Conservation (phyloP, 495 filamentous ascomycete genomes). For the Trichoderma gamsii region DNA sequence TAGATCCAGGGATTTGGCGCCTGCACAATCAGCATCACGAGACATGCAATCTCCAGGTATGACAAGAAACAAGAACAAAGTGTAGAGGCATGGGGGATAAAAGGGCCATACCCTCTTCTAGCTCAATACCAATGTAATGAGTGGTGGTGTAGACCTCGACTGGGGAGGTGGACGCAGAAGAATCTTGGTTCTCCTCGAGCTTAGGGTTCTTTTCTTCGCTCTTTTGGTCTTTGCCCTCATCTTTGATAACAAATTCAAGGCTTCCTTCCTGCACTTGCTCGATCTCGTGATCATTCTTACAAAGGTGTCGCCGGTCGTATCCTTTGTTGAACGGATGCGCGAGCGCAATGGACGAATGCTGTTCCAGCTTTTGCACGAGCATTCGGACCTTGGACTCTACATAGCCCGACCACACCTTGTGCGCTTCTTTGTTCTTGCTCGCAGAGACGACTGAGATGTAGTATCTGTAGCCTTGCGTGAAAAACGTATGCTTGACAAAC, state of each 20-base stretch:
- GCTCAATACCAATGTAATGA: slow-evolving; percentile 79
- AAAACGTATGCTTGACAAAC: slow-evolving; percentile 84
- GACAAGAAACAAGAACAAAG: not conserved
- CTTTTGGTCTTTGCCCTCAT: slow-evolving; percentile 41
- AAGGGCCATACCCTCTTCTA: slow-evolving; percentile 54
- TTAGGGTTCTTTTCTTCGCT: slow-evolving; percentile 22
- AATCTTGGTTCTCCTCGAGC: slow-evolving; percentile 28
- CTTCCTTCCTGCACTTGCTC: slow-evolving; percentile 66
- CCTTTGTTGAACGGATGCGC: slow-evolving; percentile 92
- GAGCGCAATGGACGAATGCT: slow-evolving; percentile 63
- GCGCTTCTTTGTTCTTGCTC: slow-evolving; percentile 76
- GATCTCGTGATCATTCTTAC: slow-evolving; percentile 63
- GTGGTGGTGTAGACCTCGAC: slow-evolving; percentile 73
- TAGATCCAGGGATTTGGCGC: slow-evolving; percentile 56
- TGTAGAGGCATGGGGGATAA: not conserved
- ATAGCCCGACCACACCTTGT: slow-evolving; percentile 80
- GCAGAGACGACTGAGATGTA: slow-evolving; percentile 86
- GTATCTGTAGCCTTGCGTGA: slow-evolving; percentile 87
- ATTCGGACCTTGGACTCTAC: slow-evolving; percentile 89
- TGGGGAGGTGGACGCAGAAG: slow-evolving; percentile 21
- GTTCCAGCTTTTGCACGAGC: slow-evolving; percentile 74
- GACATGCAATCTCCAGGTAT: slow-evolving; percentile 24
- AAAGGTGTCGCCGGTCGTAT: slow-evolving; percentile 72
- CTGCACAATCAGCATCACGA: slow-evolving; percentile 30
- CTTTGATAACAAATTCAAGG: slow-evolving; percentile 58